Evolutionary conservation across 345 rosid species (phyloP), one percentile per base, ranked within the genome.

Genomic region (Heritiera fomes): DNA sequence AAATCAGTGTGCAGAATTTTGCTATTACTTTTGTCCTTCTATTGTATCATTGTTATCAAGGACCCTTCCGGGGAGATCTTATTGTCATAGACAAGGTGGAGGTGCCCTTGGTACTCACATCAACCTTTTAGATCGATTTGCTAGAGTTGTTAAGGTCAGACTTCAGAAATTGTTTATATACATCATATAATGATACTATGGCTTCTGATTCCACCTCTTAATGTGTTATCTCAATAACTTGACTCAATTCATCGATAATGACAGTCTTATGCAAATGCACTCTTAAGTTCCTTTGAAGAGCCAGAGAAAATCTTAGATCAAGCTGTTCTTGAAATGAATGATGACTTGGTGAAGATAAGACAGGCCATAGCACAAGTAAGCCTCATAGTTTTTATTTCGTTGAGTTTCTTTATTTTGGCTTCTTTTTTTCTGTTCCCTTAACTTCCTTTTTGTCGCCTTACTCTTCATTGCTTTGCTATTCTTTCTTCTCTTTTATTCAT

Each of bases 361-460:
- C 97, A 92, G 73, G 97, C 97, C 67, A 88, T 94, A 50, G 97
- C 97, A 52, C 97, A 92, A 85, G 97, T 92, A 87, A 77, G 79
- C 72, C 73, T 12, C 62, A 12, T 65, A 47, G 34, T 7, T 7
- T 7, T 53, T 63, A 18, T 65, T n/a, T 50, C 30, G 18, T 38
- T n/a, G 1, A 6, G 47, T 28, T 52, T 76, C 20, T 32, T 9
- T 77, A 43, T 79, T 76, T 76, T 50, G 8, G 40, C 14, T 46
- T n/a, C 28, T 23, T 71, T 66, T 13, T 46, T 17, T 1, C 71
- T 30, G 30, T 68, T 18, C 63, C 50, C n/a, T 38, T 8, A 61
- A n/a, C 58, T n/a, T 49, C 0, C 30, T 62, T 38, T 46, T 30
- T 17, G 34, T 71, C 13, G 1, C 11, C 43, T 46, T 72, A 30